A percentile compares a stretch with the other conserved stretches of the same genome.
These are phyloP conservation scores for Moricandia moricandioides DNA, from an alignment of 345 rosid genomes.

Conservation along the genomic window DNA sequence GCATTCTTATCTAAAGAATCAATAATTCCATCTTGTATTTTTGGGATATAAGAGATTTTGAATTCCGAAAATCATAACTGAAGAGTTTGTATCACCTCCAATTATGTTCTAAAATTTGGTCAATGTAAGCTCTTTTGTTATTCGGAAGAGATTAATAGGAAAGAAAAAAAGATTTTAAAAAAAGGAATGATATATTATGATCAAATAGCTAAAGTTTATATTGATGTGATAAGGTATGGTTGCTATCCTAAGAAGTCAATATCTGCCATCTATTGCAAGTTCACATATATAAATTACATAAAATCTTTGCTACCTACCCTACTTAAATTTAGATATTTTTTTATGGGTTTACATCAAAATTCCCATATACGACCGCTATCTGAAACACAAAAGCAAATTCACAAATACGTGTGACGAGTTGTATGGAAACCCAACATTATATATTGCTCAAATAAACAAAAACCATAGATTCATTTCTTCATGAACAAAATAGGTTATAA, in stretches of 20 bases:
- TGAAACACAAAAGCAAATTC: neutral
- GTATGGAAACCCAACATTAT: neutral
- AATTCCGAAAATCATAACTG: no score
- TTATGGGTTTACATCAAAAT: slow-evolving; percentile 8
- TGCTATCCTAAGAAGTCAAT: neutral
- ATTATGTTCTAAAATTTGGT: no score
- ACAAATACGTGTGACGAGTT: neutral
- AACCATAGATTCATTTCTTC: neutral
- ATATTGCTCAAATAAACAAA: neutral
- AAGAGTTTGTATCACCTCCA: no score
- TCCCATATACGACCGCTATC: slow-evolving; percentile 20
- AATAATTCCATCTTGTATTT: no score
- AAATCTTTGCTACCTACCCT: slow-evolving; percentile 1
- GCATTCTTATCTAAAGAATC: no score
- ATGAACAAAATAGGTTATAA: neutral
- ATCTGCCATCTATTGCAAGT: neutral
- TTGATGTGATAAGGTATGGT: no score
- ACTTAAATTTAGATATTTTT: neutral
- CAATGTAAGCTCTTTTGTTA: no score
- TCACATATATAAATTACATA: neutral
- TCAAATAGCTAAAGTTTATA: neutral
- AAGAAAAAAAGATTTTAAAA: neutral
- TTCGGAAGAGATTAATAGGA: neutral
- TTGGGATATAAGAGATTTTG: no score
- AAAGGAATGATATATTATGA: neutral